Base-by-base conservation (phyloP, 108 stramenopile genomes). In the Nitzschia sp. region DNA sequence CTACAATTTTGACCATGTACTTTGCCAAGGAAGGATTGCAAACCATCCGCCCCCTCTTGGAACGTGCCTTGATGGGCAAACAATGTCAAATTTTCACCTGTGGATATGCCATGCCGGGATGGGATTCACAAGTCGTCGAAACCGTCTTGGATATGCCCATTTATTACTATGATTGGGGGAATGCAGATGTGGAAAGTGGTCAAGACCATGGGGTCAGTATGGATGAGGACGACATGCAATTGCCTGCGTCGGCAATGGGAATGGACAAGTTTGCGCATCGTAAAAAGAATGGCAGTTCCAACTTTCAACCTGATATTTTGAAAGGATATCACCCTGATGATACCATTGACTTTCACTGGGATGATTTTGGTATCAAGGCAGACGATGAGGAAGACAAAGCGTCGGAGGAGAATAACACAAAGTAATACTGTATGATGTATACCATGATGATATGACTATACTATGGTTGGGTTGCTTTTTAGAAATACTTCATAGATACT, bases 1-100 rank as follows among this genome's bases (percentile, higher is more conserved):
- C 88, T 9, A 89, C 86, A 11, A 68, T 94, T 50, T 69, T 94
- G 53, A 94, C 90, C 63, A 86, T 87, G 85, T 91, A 91, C 69
- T 91, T 94, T 80, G 87, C 88, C 12, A 66, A 76, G 29, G 82
- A 86, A 11, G 90, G 88, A 37, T 58, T 94, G 50, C 41, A 67
- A 26, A 73, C 79, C 52, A 59, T 94, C 10, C 63, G 79, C 54
- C 90, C 90, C 0, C 62, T 82, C 8, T 64, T 94, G n/a, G 88
- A 87, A 42, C 58, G 74, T 34, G 59, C 74, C 12, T 66, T 90
- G 58, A 61, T 65, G 9, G 84, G 83, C 9, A 74, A 64, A 10
- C 39, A 72, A 1, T 77, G 80, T 51, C 76, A 83, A 48, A 73
- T 93, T 6, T 70, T 91, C 53, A 84, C 84, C 3, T 75, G 86